Percentiles rank a stretch among this genome's conserved stretches.
Evolutionary conservation across 2,329 filamentous ascomycete species (phyloP).

Genomic region (Sclerotinia trifoliorum): DNA sequence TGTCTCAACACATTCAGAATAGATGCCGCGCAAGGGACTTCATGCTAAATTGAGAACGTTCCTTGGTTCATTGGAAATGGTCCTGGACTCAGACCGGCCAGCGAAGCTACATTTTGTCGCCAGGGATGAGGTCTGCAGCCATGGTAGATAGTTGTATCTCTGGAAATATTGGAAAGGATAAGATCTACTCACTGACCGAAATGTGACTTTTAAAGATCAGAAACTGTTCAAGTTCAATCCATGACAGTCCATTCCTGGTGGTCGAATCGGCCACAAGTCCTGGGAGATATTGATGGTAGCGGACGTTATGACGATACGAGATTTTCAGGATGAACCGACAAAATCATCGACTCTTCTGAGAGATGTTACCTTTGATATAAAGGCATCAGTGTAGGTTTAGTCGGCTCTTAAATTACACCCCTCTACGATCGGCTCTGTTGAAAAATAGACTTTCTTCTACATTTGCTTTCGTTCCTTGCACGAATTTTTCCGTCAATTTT

Average conservation of each 20-base stretch:
- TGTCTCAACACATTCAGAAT: background rate
- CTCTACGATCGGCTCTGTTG: background rate
- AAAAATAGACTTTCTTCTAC: background rate
- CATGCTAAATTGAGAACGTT: background rate
- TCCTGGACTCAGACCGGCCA: background rate
- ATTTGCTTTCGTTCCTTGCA: background rate
- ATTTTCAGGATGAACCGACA: background rate
- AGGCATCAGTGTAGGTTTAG: background rate
- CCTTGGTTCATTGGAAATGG: too few species aligned
- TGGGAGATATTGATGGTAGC: background rate
- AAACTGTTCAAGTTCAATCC: too few species aligned
- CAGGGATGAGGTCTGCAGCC: background rate
- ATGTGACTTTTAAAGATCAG: background rate
- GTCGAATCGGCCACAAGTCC: too few species aligned
- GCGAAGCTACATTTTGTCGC: background rate
- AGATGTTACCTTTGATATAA: background rate
- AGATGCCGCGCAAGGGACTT: background rate
- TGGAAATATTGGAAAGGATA: background rate
- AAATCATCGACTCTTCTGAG: background rate
- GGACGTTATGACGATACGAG: background rate
- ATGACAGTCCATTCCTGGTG: too few species aligned
- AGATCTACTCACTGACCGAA: background rate
- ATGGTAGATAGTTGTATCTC: background rate
- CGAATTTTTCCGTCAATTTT: background rate
- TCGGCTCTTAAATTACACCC: background rate